Conservation (phyloP, 352 stramenopile species). For the Lagenidium sp. region DNA sequence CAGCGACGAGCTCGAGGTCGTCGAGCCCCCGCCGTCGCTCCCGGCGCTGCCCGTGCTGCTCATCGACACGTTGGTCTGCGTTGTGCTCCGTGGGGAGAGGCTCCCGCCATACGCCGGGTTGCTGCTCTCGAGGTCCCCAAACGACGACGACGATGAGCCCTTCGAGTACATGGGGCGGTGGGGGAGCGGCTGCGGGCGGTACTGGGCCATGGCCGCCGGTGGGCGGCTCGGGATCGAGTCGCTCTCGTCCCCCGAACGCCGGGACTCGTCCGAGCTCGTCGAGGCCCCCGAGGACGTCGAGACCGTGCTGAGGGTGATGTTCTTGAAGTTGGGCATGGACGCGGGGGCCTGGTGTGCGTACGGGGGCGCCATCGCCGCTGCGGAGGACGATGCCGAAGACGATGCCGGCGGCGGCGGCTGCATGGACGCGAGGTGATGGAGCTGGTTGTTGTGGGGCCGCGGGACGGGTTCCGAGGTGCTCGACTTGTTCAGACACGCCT, state of each 20-base stretch:
- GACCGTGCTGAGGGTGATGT: slow-evolving; percentile 17
- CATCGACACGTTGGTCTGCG: slow-evolving; percentile 24
- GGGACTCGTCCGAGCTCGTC: slow-evolving; percentile 17
- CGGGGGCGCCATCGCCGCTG: not conserved
- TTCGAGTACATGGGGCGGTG: slow-evolving; percentile 15
- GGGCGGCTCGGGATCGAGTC: slow-evolving; percentile 4
- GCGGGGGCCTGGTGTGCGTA: not conserved
- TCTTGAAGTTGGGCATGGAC: slow-evolving; percentile 16
- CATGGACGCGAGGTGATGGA: not conserved
- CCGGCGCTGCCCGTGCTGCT: not conserved
- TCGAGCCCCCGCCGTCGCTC: no score
- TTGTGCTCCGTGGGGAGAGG: slow-evolving; percentile 15
- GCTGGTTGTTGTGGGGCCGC: not conserved
- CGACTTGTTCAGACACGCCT: slow-evolving; percentile 63
- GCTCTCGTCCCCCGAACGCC: slow-evolving; percentile 12
- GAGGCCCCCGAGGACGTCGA: slow-evolving; percentile 18
- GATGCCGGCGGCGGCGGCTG: not conserved
- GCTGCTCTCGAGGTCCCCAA: slow-evolving; percentile 11
- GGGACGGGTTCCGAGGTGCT: slow-evolving; percentile 16
- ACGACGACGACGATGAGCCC: slow-evolving; percentile 15
- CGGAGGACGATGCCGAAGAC: not conserved
- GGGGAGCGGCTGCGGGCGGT: slow-evolving; percentile 11
- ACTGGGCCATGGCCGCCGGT: slow-evolving; percentile 3
- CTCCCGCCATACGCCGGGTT: slow-evolving; percentile 1
- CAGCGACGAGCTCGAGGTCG: not conserved